Evolutionary conservation across 2,329 filamentous ascomycete species (phyloP), one percentile per base, ranked within the genome.

Genomic region (Neurospora sp.): DNA sequence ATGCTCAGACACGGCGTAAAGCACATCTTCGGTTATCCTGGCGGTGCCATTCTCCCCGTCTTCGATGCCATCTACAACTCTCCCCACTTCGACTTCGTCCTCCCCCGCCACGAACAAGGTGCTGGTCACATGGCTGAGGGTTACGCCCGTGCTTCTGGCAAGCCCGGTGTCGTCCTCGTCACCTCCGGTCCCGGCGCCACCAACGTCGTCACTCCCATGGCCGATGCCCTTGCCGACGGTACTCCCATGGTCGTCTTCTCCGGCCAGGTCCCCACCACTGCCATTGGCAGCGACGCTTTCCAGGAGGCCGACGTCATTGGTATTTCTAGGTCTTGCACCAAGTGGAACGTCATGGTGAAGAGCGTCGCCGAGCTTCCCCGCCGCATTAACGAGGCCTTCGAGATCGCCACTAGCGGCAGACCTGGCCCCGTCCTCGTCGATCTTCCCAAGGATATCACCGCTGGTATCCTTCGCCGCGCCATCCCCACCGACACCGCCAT

Each of bases 41-140:
- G 95, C 77, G 95, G 96, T 79, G 94, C 96, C 74, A 98, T 98
- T 82, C 89, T 98, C 41, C 96, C 96, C 76, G 95, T 98, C 62
- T 98, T 97, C 84, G 96, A 99, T 81, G 96, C 96, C 78, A 98
- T 99, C 79, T 97, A 97, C 87, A 97, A 97, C 84, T 98, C 95
- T 70, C 89, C 92, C 84, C 91, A 97, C 82, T 97, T 98, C 83
- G 90, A 97, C 73, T 98, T 99, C 79, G 89, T 98, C 80, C 89
- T 98, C 8, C 96, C 96, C 38, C 89, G 92, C 81, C 96, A 99
- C 82, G 96, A 98, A 83, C 96, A 99, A 83, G 96, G 96, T 74
- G 96, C 96, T 70, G 96, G 96, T 73, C 96, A 99, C 83, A 99
- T 98, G 96, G 96, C 96, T 17, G 91, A 98, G 82, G 96, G 96